Evolutionary conservation across 805 yeast genomes (phyloP).

Genomic region (Spathaspora passalidarum): DNA sequence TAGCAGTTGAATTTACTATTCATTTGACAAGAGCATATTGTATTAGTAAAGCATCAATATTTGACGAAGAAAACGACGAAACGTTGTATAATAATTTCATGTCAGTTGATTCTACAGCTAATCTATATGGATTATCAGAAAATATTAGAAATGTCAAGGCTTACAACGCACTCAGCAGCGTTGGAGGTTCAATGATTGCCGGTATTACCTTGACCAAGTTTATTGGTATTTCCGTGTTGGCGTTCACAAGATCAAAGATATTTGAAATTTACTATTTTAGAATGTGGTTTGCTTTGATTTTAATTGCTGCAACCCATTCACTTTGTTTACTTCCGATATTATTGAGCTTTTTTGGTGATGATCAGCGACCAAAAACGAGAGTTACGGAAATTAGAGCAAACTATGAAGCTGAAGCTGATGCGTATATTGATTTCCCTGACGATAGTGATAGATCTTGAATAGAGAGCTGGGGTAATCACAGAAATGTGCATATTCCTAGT

Average conservation of each 20-base stretch:
- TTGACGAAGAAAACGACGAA: constrained; percentile 12
- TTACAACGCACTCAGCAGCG: constrained; percentile 61
- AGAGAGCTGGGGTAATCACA: not conserved
- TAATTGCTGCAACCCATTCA: constrained; percentile 77
- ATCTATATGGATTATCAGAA: not conserved
- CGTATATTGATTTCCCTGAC: not conserved
- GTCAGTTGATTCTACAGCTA: constrained; percentile 4
- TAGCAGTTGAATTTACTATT: constrained; percentile 90
- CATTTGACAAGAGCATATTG: constrained; percentile 83
- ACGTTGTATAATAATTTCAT: constrained; percentile 15
- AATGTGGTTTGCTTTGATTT: constrained; percentile 85
- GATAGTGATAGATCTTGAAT: constrained; percentile 1
- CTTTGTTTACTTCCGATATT: constrained; percentile 75
- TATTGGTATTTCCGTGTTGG: constrained; percentile 82
- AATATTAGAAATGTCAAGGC: constrained; percentile 27
- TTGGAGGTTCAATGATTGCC: constrained; percentile 88
- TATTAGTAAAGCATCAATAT: constrained; percentile 33
- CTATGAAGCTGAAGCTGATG: constrained; percentile 1
- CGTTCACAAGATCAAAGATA: constrained; percentile 82
- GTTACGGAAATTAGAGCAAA: constrained; percentile 3
- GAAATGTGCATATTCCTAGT: too few relatives aligned
- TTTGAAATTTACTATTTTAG: constrained; percentile 90
- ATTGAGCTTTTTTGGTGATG: constrained; percentile 43
- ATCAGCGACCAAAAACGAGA: constrained; percentile 5
- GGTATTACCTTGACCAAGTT: constrained; percentile 90